Percentiles rank a stretch among this genome's conserved stretches.
These are phyloP conservation scores for Scopulariopsis brevicaulis DNA, from an alignment of 2,329 filamentous ascomycete genomes.

Conservation along the genomic window DNA sequence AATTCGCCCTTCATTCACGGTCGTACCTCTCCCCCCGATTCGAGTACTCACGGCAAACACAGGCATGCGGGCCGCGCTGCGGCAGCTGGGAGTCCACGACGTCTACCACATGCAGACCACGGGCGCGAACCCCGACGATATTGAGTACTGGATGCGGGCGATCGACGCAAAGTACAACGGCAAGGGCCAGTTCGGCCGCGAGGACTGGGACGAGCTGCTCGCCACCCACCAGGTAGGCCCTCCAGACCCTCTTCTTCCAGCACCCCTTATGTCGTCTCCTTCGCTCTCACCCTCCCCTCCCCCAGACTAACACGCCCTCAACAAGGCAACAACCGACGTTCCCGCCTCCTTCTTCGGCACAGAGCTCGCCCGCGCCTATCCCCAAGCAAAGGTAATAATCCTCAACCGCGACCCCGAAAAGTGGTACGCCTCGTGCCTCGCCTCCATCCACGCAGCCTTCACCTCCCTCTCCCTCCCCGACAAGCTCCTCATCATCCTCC, in stretches of 20 bases:
- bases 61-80: conserved; percentile 21
- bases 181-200: conserved; percentile 16
- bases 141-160: conserved; percentile 12
- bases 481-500: conserved; percentile 12
- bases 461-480: conserved; percentile 5
- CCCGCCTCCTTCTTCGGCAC: conserved; percentile 40
- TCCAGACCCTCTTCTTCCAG: conserved; percentile 9
- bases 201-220: conserved; percentile 33
- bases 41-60: conserved; percentile 1
- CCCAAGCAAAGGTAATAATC: conserved; percentile 25
- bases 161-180: conserved; percentile 13
- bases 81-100: conserved; percentile 22
- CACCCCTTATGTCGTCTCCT: conserved; percentile 14
- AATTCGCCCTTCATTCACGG: too few relatives aligned
- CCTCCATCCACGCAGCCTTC: conserved; percentile 12
- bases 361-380: conserved; percentile 21
- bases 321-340: conserved; percentile 42
- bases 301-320: conserved; percentile 15
- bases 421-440: conserved; percentile 21
- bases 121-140: conserved; percentile 7
- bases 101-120: conserved; percentile 22
- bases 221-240: conserved; percentile 22
- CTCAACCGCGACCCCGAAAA: conserved; percentile 25
- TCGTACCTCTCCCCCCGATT: too few relatives aligned
- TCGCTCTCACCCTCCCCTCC: background rate